Evolutionary conservation across 306 rosid genomes (phyloP).

Genomic region (Vigna hirtella): DNA sequence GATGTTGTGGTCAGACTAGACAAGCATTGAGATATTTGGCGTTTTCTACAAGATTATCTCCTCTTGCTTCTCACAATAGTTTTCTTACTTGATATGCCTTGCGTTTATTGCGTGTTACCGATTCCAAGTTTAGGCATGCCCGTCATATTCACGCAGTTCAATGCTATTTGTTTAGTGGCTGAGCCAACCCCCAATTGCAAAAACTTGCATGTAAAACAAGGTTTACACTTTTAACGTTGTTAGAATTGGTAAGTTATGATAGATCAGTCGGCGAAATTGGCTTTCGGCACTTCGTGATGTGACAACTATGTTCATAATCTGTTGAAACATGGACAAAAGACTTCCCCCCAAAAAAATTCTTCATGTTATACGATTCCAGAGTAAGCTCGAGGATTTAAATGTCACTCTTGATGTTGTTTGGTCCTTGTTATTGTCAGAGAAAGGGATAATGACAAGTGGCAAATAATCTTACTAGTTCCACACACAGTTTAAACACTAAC

Average conservation of each 20-base stretch:
- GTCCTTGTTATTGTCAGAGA: not conserved
- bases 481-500: not conserved
- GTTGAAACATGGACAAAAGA: not conserved
- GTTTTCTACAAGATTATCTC: not conserved
- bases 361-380: not conserved
- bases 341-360: not conserved
- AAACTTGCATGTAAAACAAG: not conserved
- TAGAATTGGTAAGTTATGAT: not conserved
- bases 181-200: not conserved
- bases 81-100: constrained; percentile 2
- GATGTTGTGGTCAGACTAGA: not conserved
- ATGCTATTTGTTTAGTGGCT: constrained; percentile 4
- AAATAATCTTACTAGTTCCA: not conserved
- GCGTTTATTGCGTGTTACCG: not conserved
- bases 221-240: not conserved
- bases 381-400: not conserved
- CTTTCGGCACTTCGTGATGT: not conserved
- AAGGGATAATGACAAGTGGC: not conserved
- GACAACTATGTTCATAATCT: constrained; percentile 12
- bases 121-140: constrained; percentile 1
- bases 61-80: not conserved
- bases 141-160: not conserved
- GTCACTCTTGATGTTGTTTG: constrained; percentile 7
- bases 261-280: not conserved
- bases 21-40: not conserved